phyloP scores from a whole-genome alignment of 2,329 filamentous ascomycete genomes.

The Colletotrichum lupini region DNA sequence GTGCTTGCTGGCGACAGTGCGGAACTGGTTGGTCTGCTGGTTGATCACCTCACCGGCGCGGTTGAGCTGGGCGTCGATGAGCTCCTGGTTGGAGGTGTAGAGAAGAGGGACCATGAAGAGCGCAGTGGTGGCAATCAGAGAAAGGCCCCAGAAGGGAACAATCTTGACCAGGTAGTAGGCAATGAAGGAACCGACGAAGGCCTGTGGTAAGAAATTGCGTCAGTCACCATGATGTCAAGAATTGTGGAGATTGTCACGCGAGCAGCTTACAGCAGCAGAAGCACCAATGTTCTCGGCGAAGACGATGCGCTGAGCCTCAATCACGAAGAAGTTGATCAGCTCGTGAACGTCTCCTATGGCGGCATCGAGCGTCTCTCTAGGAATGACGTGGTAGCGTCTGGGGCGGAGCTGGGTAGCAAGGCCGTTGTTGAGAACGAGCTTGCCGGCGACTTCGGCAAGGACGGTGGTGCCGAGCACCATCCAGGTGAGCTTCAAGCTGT shows the following conservation, averaged over 20 bases:
- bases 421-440: constrained; percentile 69
- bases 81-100: constrained; percentile 75
- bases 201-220: constrained; percentile 50
- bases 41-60: constrained; percentile 68
- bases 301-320: constrained; percentile 75
- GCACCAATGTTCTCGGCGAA: constrained; percentile 74
- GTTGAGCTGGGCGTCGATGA: constrained; percentile 73
- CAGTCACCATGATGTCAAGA: constrained; percentile 21
- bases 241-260: constrained; percentile 23
- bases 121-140: constrained; percentile 68
- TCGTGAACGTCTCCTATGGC: constrained; percentile 74
- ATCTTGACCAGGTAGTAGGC: constrained; percentile 78
- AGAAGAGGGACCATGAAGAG: constrained; percentile 72
- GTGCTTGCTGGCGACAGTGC: constrained; percentile 71
- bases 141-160: constrained; percentile 76
- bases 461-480: constrained; percentile 71
- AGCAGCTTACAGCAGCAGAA: constrained; percentile 65
- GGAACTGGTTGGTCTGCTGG: constrained; percentile 72
- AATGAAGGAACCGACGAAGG: constrained; percentile 69
- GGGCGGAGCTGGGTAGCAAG: constrained; percentile 74
- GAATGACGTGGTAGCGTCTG: constrained; percentile 74
- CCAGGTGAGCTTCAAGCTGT: constrained; percentile 73
- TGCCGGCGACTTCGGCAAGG: constrained; percentile 70
- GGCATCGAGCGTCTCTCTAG: constrained; percentile 69
- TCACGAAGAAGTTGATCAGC: constrained; percentile 78